A percentile compares a stretch with the other conserved stretches of the same genome.
These are phyloP conservation scores for Rhypophila decipiens DNA, from an alignment of 495 filamentous ascomycete species.

Conservation along the genomic window DNA sequence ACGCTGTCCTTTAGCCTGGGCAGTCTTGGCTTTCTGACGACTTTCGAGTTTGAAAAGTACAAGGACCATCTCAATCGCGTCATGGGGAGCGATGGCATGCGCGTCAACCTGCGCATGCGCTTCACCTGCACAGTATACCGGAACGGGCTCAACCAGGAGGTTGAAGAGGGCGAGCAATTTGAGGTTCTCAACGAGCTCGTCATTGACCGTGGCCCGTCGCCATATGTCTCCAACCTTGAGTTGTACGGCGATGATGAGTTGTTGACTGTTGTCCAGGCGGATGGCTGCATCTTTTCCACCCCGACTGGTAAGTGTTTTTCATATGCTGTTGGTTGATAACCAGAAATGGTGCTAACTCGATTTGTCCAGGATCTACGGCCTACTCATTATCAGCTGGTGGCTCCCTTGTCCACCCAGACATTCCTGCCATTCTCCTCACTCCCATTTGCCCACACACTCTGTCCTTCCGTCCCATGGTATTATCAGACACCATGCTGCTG, in stretches of 20 bases:
- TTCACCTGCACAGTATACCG: constrained; percentile 95
- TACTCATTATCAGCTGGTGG: constrained; percentile 95
- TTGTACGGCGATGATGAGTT: constrained; percentile 90
- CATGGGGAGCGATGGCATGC: constrained; percentile 90
- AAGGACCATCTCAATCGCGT: constrained; percentile 72
- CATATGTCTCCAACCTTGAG: constrained; percentile 95
- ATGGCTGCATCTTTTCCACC: constrained; percentile 95
- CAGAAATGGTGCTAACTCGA: neutral
- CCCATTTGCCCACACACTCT: constrained; percentile 97
- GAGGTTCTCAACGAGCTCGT: constrained; percentile 97
- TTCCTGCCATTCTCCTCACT: constrained; percentile 93
- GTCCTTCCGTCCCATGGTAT: constrained; percentile 96
- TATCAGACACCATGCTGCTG: constrained; percentile 88
- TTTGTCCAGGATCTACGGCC: constrained; percentile 66
- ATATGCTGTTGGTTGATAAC: neutral
- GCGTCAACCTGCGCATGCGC: constrained; percentile 91
- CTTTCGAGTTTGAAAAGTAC: constrained; percentile 80
- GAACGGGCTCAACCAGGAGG: constrained; percentile 41
- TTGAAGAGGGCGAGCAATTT: constrained; percentile 77
- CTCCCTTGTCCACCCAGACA: constrained; percentile 92
- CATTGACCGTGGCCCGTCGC: constrained; percentile 90
- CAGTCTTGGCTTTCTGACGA: constrained; percentile 86
- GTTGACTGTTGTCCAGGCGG: constrained; percentile 89
- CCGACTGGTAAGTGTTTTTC: constrained; percentile 61
- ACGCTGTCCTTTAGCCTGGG: constrained; percentile 85